Evolutionary conservation across 2,329 filamentous ascomycete genomes (phyloP).

Genomic region (Periconia digitata): DNA sequence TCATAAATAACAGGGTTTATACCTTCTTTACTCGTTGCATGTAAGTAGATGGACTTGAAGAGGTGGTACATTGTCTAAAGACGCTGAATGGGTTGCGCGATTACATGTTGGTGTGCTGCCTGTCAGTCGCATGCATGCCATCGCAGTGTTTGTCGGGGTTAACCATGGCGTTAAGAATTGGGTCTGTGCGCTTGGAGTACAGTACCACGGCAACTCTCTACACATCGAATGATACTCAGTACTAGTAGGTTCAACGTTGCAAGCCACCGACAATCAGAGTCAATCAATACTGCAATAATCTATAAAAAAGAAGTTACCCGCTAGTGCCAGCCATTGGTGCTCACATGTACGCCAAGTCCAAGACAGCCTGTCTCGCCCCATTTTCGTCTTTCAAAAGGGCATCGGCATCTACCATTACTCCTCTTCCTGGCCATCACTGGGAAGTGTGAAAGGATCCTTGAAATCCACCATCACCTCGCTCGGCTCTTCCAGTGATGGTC

Average conservation of each 20-base stretch:
- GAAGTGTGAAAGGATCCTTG: background rate
- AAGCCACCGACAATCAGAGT: background rate
- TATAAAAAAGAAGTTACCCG: no score
- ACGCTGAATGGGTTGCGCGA: background rate
- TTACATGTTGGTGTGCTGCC: background rate
- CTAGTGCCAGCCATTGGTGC: no score
- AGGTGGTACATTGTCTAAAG: conserved; percentile 80
- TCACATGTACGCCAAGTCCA: no score
- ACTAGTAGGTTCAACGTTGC: no score
- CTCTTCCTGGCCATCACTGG: no score
- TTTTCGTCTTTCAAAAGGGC: no score
- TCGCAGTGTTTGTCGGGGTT: background rate
- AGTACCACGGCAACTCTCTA: no score
- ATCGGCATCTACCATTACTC: no score
- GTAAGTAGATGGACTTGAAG: conserved; percentile 89
- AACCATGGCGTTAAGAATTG: conserved; percentile 1
- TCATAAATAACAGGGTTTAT: background rate
- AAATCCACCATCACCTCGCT: background rate
- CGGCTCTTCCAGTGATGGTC: background rate
- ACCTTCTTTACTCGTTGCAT: conserved; percentile 97
- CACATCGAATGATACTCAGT: background rate
- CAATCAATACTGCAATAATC: background rate
- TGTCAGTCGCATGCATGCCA: background rate
- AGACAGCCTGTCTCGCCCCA: no score
- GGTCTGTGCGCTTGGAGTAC: background rate